These are phyloP conservation scores for Aureobasidium sp. DNA, from an alignment of 2,329 filamentous ascomycete species.

Conservation along the genomic window DNA sequence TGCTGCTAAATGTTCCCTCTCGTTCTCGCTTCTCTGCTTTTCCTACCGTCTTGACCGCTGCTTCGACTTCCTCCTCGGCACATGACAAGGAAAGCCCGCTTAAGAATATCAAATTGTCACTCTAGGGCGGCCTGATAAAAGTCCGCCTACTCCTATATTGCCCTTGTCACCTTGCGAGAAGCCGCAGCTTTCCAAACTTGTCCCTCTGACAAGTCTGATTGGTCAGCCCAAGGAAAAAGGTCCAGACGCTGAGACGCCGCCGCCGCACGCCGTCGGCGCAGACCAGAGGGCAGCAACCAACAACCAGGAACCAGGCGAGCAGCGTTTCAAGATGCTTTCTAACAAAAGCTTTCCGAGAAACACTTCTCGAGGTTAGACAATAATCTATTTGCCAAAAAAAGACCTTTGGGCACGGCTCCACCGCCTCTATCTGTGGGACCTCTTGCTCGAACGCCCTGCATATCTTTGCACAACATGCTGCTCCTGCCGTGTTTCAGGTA, in stretches of 20 bases:
- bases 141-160: not conserved
- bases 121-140: not conserved
- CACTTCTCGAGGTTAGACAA: not conserved
- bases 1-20: constrained; percentile 4
- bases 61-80: not conserved
- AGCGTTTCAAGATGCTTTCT: not conserved
- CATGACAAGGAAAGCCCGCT: not conserved
- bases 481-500: constrained; percentile 12
- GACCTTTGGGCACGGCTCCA: not conserved
- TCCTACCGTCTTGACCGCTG: not conserved
- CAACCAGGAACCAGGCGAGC: not conserved
- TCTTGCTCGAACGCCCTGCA: not conserved
- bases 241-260: constrained; percentile 2
- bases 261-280: not conserved
- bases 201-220: not conserved
- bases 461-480: not conserved
- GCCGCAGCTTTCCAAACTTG: not conserved
- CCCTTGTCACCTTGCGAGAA: not conserved
- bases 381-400: not conserved
- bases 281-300: not conserved
- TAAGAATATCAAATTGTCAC: not conserved
- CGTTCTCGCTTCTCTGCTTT: not conserved
- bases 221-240: not conserved
- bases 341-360: not conserved
- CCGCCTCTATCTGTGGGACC: not conserved